A percentile compares a stretch with the other conserved stretches of the same genome.
Conservation (phyloP, 2,329 filamentous ascomycete species). For the Penicillium sp. region DNA sequence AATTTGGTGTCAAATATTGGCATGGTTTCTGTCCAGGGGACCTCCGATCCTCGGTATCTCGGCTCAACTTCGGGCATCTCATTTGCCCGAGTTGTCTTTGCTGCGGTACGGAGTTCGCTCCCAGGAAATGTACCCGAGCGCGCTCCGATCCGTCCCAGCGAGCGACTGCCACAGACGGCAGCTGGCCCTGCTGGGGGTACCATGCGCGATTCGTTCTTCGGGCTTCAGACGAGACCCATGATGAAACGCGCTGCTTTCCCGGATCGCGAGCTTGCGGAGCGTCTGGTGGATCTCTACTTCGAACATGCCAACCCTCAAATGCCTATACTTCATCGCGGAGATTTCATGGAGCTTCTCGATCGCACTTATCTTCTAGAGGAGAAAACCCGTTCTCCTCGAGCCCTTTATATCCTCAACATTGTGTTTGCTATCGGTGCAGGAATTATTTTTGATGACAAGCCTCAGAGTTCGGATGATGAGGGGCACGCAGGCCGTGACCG, state of each 20-base stretch:
- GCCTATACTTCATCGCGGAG: conserved; percentile 83
- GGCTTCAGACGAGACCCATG: conserved; percentile 87
- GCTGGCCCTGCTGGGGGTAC: conserved; percentile 68
- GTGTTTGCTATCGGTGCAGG: conserved; percentile 95
- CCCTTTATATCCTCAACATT: conserved; percentile 95
- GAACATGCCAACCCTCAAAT: conserved; percentile 97
- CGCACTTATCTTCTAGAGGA: conserved; percentile 74
- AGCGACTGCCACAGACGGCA: conserved; percentile 57
- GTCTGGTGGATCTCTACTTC: conserved; percentile 84
- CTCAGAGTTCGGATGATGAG: conserved; percentile 37
- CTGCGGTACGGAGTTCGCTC: conserved; percentile 82
- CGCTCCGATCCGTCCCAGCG: conserved; percentile 65
- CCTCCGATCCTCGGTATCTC: conserved; percentile 78
- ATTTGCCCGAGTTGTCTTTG: conserved; percentile 91
- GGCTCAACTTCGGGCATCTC: conserved; percentile 90
- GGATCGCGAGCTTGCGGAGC: conserved; percentile 72
- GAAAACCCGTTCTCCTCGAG: conserved; percentile 72
- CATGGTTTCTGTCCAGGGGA: conserved; percentile 78
- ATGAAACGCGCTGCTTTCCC: conserved; percentile 88
- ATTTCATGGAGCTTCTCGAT: conserved; percentile 89
- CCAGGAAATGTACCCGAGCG: conserved; percentile 66
- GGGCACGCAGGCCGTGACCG: conserved; percentile 29
- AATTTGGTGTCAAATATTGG: conserved; percentile 72
- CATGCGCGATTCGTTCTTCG: conserved; percentile 96
- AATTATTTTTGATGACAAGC: conserved; percentile 74